Base-by-base conservation (phyloP, 2,329 filamentous ascomycete genomes). In the Colletotrichum spinosum region DNA sequence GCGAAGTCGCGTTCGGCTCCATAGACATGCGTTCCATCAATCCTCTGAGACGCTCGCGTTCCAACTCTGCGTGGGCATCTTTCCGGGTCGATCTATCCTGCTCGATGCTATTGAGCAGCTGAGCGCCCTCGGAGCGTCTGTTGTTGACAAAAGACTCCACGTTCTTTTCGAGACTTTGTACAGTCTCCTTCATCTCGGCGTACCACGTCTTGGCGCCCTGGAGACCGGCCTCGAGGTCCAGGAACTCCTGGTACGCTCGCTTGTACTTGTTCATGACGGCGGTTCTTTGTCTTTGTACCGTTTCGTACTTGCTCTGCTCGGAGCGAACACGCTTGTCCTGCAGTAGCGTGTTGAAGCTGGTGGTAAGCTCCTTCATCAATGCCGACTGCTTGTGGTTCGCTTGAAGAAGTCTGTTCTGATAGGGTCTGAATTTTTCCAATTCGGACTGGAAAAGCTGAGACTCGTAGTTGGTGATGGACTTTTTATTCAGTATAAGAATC, bases 101-200 rank as follows among this genome's bases (percentile, higher is more conserved):
- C 77, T 97, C 94, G 68, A 99, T 99, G 71, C 94, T 91, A 70
- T 88, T 89, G 41, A 99, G 86, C 6, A 99, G 86, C 75, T 97
- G 93, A 0, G 93, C 93, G 4, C 96, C 96, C 80, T 99, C 96
- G 1, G 92, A 91, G 66, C 94, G 85, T 55, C 96, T 88, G 77
- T 99, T 99, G 81, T 94, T 97, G 69, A 99, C 94, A 78, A 99
- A 99, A 0, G 92, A 92, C 70, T 98, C 95, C 1, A 99, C 96
- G 72, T 99, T 99, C 85, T 97, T 96, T 72, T 94, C 89, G 45
- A 97, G 82, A 74, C 92, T 97, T 70, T 95, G 92, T 0, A 97
- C 93, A 1, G 94, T 97, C 69, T 97, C 94, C 72, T 91, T 92
- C 94, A 98, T 99, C 76, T 98, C 96, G 3, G 87, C 86, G 75